phyloP scores from a whole-genome alignment of 202 grass and related monocot genomes.

The Schoenoplectus triqueter region DNA sequence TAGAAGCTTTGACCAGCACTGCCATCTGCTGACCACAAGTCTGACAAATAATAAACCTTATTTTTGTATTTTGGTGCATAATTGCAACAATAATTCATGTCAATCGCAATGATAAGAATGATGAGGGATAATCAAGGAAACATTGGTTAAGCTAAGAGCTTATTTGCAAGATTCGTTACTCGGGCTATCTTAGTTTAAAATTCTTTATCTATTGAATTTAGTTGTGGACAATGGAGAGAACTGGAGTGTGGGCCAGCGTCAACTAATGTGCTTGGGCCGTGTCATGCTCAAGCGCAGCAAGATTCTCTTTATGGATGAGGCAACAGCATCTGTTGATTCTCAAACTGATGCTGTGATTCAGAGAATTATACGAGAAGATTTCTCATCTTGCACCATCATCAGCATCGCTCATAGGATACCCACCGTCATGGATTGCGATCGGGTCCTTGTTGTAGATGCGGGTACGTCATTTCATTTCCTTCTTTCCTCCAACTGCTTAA shows the following conservation, averaged over 20 bases:
- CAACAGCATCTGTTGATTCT: slow-evolving; percentile 93
- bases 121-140: neutral
- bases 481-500: neutral
- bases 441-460: slow-evolving; percentile 88
- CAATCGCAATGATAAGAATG: neutral
- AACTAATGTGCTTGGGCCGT: slow-evolving; percentile 83
- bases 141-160: neutral
- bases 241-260: slow-evolving; percentile 97
- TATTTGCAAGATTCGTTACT: neutral
- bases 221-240: slow-evolving; percentile 98
- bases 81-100: neutral
- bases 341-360: slow-evolving; percentile 97
- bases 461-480: slow-evolving; percentile 49
- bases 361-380: slow-evolving; percentile 90
- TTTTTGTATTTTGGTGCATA: neutral
- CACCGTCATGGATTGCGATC: slow-evolving; percentile 92
- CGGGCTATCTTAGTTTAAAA: neutral
- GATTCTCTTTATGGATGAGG: slow-evolving; percentile 98
- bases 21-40: neutral
- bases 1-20: neutral
- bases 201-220: slow-evolving; percentile 27
- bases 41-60: neutral
- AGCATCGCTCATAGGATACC: slow-evolving; percentile 99
- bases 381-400: slow-evolving; percentile 86
- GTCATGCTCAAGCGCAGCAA: slow-evolving; percentile 92